Evolutionary conservation across 371 early-diverging fungal genomes (phyloP), one percentile per base, ranked within the genome.

Genomic region (Actinomortierella ambigua): DNA sequence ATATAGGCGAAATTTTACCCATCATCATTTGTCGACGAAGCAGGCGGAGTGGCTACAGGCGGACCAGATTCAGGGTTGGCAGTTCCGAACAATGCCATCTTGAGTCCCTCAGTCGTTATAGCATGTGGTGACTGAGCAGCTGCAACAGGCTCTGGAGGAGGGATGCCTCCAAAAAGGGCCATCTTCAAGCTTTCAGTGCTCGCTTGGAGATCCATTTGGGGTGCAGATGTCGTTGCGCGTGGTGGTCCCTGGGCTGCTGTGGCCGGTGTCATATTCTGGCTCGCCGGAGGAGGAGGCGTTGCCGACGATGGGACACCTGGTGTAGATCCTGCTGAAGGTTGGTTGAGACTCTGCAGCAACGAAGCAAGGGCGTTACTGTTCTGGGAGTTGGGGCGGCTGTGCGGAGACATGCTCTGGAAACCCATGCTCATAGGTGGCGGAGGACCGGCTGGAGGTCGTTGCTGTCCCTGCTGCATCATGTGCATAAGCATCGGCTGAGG

Each of bases 181-280:
- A 68, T 51, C 56, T 76, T 78, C 15, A 78, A 54, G 47, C 68
- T 65, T 5, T 70, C 66, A n/a, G 79, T 76, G 57, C 64, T 66
- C 8, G 68, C 76, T 18, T 71, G 73, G 13, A 71, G 59, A 20
- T 66, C 63, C 1, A 57, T 57, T n/a, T 66, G 67, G 9, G 52
- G 46, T 1, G 53, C 52, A 0, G 69, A 57, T 15, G 61, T 61
- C 43, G 57, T 64, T 42, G 53, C 51, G 51, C 50, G 68, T 41
- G 58, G 51, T 51, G 55, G 65, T 29, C 34, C 49, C 59, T 43
- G 69, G 50, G 53, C 50, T 48, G 39, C 20, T 29, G 41, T 47
- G 13, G 44, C 18, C 18, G 59, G 34, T 2, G 40, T 14, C 34
- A 42, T 52, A n/a, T 57, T 50, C 27, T 48, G 63, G 23, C 50